phyloP scores from a whole-genome alignment of 441 rosid genomes.

The Pelargonium exstipulatum region DNA sequence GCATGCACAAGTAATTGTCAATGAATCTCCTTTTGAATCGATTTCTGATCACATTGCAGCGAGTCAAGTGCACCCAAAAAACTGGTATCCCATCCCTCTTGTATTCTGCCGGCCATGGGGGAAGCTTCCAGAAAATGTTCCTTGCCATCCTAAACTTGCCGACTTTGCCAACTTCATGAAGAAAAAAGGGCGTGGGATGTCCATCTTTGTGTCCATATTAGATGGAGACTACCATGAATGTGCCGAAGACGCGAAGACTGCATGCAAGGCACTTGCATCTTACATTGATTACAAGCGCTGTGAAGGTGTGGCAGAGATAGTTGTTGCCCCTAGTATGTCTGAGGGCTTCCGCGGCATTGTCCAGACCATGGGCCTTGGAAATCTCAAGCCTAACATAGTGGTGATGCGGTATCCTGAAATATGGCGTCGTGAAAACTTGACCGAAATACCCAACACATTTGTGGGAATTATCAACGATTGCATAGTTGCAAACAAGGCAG shows the following conservation, averaged over 20 bases:
- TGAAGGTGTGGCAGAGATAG: constrained; percentile 98
- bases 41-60: constrained; percentile 45
- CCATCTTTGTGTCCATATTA: constrained; percentile 77
- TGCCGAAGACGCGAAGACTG: constrained; percentile 93
- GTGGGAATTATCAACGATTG: constrained; percentile 94
- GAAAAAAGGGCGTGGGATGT: constrained; percentile 99
- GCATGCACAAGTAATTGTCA: neutral
- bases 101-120: constrained; percentile 99
- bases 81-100: constrained; percentile 97
- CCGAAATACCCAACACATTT: constrained; percentile 83
- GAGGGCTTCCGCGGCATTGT: constrained; percentile 96
- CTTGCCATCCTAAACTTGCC: constrained; percentile 96
- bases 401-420: constrained; percentile 98
- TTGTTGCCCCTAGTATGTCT: constrained; percentile 92
- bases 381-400: constrained; percentile 93
- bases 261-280: constrained; percentile 76
- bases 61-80: constrained; percentile 96
- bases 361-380: constrained; percentile 98
- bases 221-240: constrained; percentile 92
- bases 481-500: constrained; percentile 96
- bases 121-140: constrained; percentile 91
- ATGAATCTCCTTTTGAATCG: neutral
- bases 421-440: constrained; percentile 94
- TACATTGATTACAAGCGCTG: constrained; percentile 89
- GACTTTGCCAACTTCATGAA: constrained; percentile 99